Evolutionary conservation across 306 rosid species (phyloP), one percentile per base, ranked within the genome.

Genomic region (Inga leiocalycina): DNA sequence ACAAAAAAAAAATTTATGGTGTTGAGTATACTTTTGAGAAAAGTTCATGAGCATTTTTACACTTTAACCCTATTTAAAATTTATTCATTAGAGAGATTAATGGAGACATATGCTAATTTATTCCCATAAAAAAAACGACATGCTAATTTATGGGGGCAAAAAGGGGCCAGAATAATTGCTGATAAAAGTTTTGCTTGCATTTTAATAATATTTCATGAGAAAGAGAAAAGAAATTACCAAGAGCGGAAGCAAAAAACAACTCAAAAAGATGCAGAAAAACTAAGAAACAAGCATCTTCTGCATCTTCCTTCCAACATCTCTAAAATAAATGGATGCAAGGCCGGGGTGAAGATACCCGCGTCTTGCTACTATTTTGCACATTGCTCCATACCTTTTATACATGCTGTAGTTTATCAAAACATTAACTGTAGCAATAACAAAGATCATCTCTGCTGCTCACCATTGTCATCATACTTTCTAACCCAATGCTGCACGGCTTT

Each of bases 401-500:
- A 79, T 54, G 37, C 65, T 51, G 48, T 51, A 7, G 62, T 52
- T 43, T 59, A 79, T 57, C 13, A 6, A 57, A 57, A 57, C 30
- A 57, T 20, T n/a, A 19, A 57, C 4, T n/a, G 27, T 20, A 57
- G 12, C 30, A 20, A 57, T 19, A 57, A 57, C 75, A 78, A 13
- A 62, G 39, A 44, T 32, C 65, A 54, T 19, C 83, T 27, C 76
- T 48, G 79, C 86, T 80, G 81, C 80, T 85, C 80, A 77, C 43
- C 75, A 79, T 77, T 71, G 35, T 77, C 87, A 76, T 84, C 65
- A 46, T 88, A 91, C 87, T 85, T 94, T 80, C 84, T 78, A 70
- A 91, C 81, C 98, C 97, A 94, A 83, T 86, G 92, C 49, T 83
- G 86, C 22, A 45, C 91, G 2, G 87, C 91, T 85, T 85, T 85